These are phyloP conservation scores for Heliosperma pusillum DNA, from an alignment of 148 eudicot genomes.

Conservation along the genomic window DNA sequence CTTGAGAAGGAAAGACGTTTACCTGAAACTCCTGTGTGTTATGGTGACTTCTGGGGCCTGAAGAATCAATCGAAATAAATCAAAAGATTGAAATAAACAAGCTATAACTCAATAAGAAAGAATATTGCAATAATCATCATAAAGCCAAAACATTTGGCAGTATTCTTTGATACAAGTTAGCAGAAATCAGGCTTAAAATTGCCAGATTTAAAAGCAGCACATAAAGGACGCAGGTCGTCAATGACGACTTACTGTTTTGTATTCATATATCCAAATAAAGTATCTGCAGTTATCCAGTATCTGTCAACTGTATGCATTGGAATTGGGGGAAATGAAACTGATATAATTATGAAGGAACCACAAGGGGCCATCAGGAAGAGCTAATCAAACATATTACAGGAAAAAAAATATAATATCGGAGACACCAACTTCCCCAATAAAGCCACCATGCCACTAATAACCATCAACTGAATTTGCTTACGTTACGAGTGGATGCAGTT, in stretches of 20 bases:
- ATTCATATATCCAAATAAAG: neutral
- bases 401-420: too few relatives aligned
- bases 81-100: slow-evolving; percentile 7
- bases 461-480: neutral
- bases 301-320: neutral
- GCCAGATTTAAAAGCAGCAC: neutral
- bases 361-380: neutral
- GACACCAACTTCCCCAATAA: neutral
- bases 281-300: neutral
- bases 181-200: neutral
- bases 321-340: neutral
- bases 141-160: neutral
- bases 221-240: neutral
- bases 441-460: neutral
- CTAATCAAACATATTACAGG: neutral
- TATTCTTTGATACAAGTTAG: neutral
- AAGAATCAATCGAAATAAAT: slow-evolving; percentile 22
- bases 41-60: slow-evolving; percentile 77
- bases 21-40: slow-evolving; percentile 77
- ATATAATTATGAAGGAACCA: neutral
- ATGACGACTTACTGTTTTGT: neutral
- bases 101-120: neutral
- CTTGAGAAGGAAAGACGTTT: neutral
- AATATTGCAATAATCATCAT: neutral
- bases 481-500: neutral